Evolutionary conservation across 225 moss, liverwort and hornwort species (phyloP).

Genomic region (Rhytidiadelphus loreus): DNA sequence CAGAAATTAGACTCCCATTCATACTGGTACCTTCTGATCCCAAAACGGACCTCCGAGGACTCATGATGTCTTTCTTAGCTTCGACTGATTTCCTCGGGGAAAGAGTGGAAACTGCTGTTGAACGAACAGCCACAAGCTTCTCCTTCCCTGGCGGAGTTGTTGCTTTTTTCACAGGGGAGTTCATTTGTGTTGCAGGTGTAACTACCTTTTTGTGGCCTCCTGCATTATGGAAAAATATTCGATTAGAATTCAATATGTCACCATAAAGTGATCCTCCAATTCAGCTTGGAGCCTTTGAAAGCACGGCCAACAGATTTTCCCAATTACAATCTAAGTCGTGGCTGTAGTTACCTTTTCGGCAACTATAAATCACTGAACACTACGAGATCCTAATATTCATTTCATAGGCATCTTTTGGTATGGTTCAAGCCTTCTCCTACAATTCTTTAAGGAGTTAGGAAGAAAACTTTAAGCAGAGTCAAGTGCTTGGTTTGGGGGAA

Average conservation of each 20-base stretch:
- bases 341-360: background rate
- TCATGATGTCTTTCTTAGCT: constrained; percentile 10
- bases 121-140: constrained; percentile 2
- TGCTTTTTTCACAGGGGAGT: constrained; percentile 10
- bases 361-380: background rate
- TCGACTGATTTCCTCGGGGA: constrained; percentile 18
- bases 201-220: constrained; percentile 33
- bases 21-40: background rate
- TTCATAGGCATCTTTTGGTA: background rate
- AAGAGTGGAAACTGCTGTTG: background rate
- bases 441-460: too few species aligned
- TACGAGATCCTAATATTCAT: background rate
- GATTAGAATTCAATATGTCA: background rate
- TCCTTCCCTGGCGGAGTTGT: constrained; percentile 26
- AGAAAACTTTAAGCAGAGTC: too few species aligned
- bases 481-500: background rate
- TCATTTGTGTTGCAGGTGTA: background rate
- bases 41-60: background rate
- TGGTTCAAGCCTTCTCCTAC: background rate
- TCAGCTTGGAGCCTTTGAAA: background rate
- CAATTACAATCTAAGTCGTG: background rate
- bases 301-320: background rate
- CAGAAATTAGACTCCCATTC: constrained; percentile 5
- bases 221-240: background rate
- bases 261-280: background rate